Percentiles rank a stretch among this genome's conserved stretches.
These are phyloP conservation scores for Xerocomus potaroensis DNA, from an alignment of 768 basidiomycete species.

Conservation along the genomic window DNA sequence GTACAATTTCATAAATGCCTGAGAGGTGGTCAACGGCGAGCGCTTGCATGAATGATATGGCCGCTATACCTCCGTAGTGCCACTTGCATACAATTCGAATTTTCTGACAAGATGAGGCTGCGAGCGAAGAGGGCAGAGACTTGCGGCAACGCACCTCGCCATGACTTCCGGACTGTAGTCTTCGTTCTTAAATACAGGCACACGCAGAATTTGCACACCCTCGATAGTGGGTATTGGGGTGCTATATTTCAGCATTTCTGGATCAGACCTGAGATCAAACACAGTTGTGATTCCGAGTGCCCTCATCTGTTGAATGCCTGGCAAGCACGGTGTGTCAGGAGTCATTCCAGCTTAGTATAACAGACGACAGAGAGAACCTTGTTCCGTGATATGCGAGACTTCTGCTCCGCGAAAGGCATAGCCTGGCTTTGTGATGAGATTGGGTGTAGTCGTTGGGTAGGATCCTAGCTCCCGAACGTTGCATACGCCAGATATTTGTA, in stretches of 20 bases:
- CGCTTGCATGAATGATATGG: background rate
- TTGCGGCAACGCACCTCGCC: constrained; percentile 63
- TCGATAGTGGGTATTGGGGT: constrained; percentile 60
- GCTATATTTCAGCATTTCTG: constrained; percentile 72
- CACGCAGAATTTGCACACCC: constrained; percentile 55
- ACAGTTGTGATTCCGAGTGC: constrained; percentile 62
- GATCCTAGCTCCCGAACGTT: constrained; percentile 73
- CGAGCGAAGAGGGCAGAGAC: background rate
- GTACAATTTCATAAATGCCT: constrained; percentile 82
- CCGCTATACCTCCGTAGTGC: constrained; percentile 65
- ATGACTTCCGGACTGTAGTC: constrained; percentile 84
- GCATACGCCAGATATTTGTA: constrained; percentile 65
- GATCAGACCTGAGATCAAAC: constrained; percentile 78
- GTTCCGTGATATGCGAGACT: constrained; percentile 61
- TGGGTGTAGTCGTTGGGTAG: constrained; percentile 47
- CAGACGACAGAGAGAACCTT: constrained; percentile 44
- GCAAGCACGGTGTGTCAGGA: constrained; percentile 2
- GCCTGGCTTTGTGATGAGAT: constrained; percentile 52
- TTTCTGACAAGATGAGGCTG: constrained; percentile 18
- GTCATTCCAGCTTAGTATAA: background rate
- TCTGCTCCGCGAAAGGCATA: constrained; percentile 69
- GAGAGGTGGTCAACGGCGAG: background rate
- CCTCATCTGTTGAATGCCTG: constrained; percentile 56
- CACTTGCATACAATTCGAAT: constrained; percentile 69
- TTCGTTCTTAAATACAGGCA: constrained; percentile 62